Base-by-base conservation (phyloP, 768 basidiomycete genomes). In the Calocera viscosa region DNA sequence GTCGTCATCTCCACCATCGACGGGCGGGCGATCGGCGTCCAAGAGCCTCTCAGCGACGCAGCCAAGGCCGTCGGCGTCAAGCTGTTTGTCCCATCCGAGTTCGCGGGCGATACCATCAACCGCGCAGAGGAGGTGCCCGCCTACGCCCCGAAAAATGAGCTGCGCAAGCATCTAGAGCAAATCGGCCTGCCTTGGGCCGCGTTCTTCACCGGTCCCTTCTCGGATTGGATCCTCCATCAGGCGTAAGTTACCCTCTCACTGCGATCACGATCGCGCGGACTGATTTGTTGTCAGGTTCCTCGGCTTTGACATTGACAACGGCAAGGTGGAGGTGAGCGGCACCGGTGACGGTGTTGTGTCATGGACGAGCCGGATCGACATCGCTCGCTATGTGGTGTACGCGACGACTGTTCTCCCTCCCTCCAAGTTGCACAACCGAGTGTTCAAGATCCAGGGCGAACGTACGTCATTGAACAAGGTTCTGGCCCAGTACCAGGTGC, bases 41-140 rank as follows among this genome's bases (percentile, higher is more conserved):
- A 78, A 66, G 67, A 66, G 33, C 26, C 65, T 17, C 72, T 73
- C 28, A 69, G 72, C 0, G 74, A 75, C 3, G 74, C 75, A 5
- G 72, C 75, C 1, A 77, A 75, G 67, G 69, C 70, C 0, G 74
- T 72, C 1, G 70, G 69, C 28, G 75, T 73, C 22, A 71, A 75
- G 38, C 49, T 75, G 43, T 75, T 72, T 35, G 69, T 77, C 30
- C 76, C 76, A 1, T 76, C 75, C n/a, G 34, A 33, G n/a, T 41
- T 41, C 8, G 74, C 73, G 1, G 35, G 35, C 35, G 35, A 38
- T 14, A 38, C 35, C 7, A 38, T 14, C 7, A 5, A 5, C 7
- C 35, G 14, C 35, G 14, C 5, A 14, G 35, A 38, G 35, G 35
- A 38, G 35, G n/a, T n/a, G n/a, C 35, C 14, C n/a, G n/a, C n/a